Base-by-base conservation (phyloP, 768 basidiomycete genomes). In the Lactifluus piperatus region DNA sequence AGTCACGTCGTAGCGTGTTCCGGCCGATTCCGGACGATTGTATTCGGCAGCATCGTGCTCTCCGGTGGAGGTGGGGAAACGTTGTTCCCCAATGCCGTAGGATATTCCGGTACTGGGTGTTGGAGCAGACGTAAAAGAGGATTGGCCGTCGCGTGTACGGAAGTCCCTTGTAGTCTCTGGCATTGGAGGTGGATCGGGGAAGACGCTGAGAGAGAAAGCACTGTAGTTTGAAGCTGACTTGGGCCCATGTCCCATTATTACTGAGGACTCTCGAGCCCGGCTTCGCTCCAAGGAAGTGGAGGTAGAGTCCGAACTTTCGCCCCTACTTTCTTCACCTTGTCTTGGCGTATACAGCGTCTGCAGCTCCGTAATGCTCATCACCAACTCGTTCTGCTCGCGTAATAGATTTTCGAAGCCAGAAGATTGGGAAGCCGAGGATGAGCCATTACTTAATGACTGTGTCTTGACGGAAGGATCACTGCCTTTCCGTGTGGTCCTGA, bases 161-260 rank as follows among this genome's bases (percentile, higher is more conserved):
- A 36, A 18, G 26, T 26, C 36, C 26, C 45, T 34, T 47, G 47
- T 24, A 32, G 32, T 18, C 41, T 64, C 61, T 29, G 18, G 54
- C 26, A 62, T 56, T 68, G 58, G 58, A 18, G 88, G 86, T 34
- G 86, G 88, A 36, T 77, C 71, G 4, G 86, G 87, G 71, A 89
- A 89, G 45, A 76, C 74, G 63, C 85, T 87, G 52, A 90, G 71
- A 3, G 88, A 87, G 60, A 88, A 81, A n/a, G 85, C 84, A 68
- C 70, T 74, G 57, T 48, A 63, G 48, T 57, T 32, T 58, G 72
- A 65, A 53, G 62, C 56, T 6, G 64, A 62, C n/a, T 61, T 51
- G 34, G 44, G 54, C 8, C 43, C 62, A 34, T 51, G 39, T 47
- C 22, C 60, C 22, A 49, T 30, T 8, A 8, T 56, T 14, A 27